Evolutionary conservation across 2,329 filamentous ascomycete genomes (phyloP).

Genomic region (Sporothrix dimorphospora): DNA sequence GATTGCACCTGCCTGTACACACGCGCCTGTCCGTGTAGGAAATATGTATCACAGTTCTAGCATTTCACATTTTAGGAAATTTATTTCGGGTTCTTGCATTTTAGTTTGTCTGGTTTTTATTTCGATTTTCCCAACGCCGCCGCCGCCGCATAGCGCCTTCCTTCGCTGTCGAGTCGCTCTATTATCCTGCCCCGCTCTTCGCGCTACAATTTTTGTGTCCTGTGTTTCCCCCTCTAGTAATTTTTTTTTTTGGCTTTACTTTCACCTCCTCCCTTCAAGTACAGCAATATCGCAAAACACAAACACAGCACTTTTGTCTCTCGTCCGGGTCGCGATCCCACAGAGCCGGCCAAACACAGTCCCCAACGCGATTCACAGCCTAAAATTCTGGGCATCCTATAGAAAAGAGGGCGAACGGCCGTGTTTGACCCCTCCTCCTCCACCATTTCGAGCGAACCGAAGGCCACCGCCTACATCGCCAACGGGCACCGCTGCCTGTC

Average conservation of each 20-base stretch:
- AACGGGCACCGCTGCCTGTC: conserved; percentile 22
- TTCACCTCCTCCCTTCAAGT: conserved; percentile 4
- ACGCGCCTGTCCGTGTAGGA: neutral
- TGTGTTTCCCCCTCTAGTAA: conserved; percentile 22
- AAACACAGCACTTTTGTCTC: conserved; percentile 8
- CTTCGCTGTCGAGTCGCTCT: conserved; percentile 22
- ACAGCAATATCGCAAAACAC: conserved; percentile 6
- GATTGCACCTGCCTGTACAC: neutral
- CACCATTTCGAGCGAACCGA: conserved; percentile 5
- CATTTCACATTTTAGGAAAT: neutral
- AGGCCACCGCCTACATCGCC: conserved; percentile 11
- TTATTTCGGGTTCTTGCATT: neutral
- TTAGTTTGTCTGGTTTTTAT: conserved; percentile 19
- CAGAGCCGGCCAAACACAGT: neutral
- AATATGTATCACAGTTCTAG: neutral
- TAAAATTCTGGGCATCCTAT: neutral
- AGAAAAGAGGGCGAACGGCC: conserved; percentile 1
- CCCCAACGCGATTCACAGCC: conserved; percentile 4
- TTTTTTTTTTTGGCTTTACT: conserved; percentile 22
- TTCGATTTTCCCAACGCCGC: conserved; percentile 15
- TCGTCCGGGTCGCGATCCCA: conserved; percentile 13
- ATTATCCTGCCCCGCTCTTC: conserved; percentile 33
- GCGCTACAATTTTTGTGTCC: conserved; percentile 32
- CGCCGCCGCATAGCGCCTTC: conserved; percentile 20
- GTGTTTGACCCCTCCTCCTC: conserved; percentile 17